Evolutionary conservation across 805 yeast species (phyloP).

Genomic region (Teunomyces aglyptinius): DNA sequence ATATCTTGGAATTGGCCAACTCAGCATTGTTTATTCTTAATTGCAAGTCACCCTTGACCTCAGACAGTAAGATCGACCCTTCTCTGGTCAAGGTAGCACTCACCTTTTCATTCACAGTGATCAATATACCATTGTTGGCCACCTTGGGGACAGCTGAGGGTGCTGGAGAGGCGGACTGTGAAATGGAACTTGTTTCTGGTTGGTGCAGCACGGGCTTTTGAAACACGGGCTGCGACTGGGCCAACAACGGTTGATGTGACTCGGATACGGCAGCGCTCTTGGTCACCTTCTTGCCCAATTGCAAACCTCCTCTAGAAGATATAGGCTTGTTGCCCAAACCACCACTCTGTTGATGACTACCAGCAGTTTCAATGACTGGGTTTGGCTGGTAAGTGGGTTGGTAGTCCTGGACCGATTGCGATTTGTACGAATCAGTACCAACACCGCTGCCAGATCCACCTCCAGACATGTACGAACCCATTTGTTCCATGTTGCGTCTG

Average conservation of each 20-base stretch:
- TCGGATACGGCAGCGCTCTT: slow-evolving; percentile 22
- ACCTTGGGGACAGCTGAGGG: slow-evolving; percentile 28
- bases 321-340: slow-evolving; percentile 7
- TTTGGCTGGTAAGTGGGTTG: slow-evolving; percentile 31
- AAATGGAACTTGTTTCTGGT: slow-evolving; percentile 14
- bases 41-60: slow-evolving; percentile 88
- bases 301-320: slow-evolving; percentile 68
- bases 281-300: slow-evolving; percentile 61
- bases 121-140: slow-evolving; percentile 72
- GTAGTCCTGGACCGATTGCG: slow-evolving; percentile 19
- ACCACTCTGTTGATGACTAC: slow-evolving; percentile 12
- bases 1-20: slow-evolving; percentile 63
- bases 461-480: slow-evolving; percentile 17
- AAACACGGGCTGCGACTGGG: slow-evolving; percentile 33
- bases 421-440: slow-evolving; percentile 18
- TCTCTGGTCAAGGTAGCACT: slow-evolving; percentile 80
- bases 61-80: slow-evolving; percentile 67
- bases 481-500: slow-evolving; percentile 54
- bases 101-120: slow-evolving; percentile 73
- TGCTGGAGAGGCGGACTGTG: slow-evolving; percentile 21
- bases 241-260: slow-evolving; percentile 29
- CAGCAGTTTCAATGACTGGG: slow-evolving; percentile 22
- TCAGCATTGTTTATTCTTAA: slow-evolving; percentile 79
- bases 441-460: slow-evolving; percentile 19
- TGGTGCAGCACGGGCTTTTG: slow-evolving; percentile 22